Evolutionary conservation across 208 protist genomes (phyloP), one percentile per base, ranked within the genome.

Genomic region (Leishmania braziliensis): DNA sequence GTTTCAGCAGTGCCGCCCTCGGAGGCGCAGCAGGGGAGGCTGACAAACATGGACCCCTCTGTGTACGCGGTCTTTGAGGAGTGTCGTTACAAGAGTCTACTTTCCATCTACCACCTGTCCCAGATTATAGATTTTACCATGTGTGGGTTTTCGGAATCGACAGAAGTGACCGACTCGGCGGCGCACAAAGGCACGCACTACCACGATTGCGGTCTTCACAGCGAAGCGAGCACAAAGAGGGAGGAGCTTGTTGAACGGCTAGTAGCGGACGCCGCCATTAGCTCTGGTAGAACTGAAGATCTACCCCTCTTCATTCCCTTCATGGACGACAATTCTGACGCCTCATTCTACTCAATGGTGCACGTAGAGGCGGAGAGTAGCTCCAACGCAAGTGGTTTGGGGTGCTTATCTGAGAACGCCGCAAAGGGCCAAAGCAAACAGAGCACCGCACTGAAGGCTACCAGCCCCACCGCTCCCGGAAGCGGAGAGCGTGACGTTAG

Each of bases 1-100:
- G 53, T n/a, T 56, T 68, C 46, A 6, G 46, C 39, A 8, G 36
- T 43, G 60, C 60, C 62, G 46, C 76, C 43, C 4, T 50, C 33
- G 63, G 76, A 46, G 43, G 20, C n/a, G 33, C 58, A 23, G 23
- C 5, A 53, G 43, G 8, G n/a, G 29, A 53, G 26, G 62, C 62
- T 68, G 62, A 14, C 60, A 18, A 71, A 36, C 53, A 68, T 46
- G 39, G 78, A 86, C 46, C 60, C 82, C 0, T 71, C 48, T 46
- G 65, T 68, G 33, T 70, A 78, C n/a, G 78, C 77, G 16, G 82
- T 86, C 46, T 53, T 81, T 43, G 48, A 77, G 46, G 78, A 79
- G n/a, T 86, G 82, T 54, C 77, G 77, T 23, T 58, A 75, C 39
- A 72, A 77, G 1, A 86, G 63, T 33, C 66, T 82, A 26, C 29